These are phyloP conservation scores for Monilinia laxa DNA, from an alignment of 2,329 filamentous ascomycete genomes.

Conservation along the genomic window DNA sequence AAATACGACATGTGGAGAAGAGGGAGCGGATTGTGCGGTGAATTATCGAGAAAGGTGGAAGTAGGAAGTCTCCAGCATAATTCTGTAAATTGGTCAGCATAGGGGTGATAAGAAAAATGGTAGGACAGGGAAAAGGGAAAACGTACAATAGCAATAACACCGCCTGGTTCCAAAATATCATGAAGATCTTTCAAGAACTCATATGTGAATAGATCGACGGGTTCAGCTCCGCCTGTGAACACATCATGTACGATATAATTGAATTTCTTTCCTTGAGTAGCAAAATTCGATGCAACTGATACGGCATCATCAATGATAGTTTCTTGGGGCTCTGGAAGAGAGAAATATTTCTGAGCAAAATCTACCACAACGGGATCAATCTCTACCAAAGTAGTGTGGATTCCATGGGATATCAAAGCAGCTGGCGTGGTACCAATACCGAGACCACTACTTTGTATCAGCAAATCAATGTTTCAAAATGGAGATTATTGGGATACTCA, in stretches of 20 bases:
- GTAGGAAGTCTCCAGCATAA: conserved; percentile 84
- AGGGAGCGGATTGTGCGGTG: conserved; percentile 78
- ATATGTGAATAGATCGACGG: conserved; percentile 79
- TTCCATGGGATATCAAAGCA: conserved; percentile 80
- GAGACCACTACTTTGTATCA: conserved; percentile 60
- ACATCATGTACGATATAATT: conserved; percentile 98
- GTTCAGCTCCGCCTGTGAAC: conserved; percentile 94
- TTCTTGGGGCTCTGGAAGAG: conserved; percentile 72
- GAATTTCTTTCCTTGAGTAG: conserved; percentile 52
- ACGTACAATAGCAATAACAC: conserved; percentile 82
- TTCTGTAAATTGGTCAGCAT: conserved; percentile 57
- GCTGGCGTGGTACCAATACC: conserved; percentile 90
- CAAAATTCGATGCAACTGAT: conserved; percentile 56
- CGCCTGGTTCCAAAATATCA: conserved; percentile 70
- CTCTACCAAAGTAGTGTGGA: conserved; percentile 91
- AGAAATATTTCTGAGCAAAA: conserved; percentile 81
- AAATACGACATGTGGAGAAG: conserved; percentile 89
- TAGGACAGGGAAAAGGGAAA: not conserved
- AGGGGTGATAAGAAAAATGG: not conserved
- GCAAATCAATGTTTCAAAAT: not conserved
- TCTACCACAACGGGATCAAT: conserved; percentile 87
- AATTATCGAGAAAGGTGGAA: conserved; percentile 74
- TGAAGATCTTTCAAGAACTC: conserved; percentile 76
- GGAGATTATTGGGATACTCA: conserved; percentile 48
- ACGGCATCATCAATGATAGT: conserved; percentile 82